A percentile compares a stretch with the other conserved stretches of the same genome.
Evolutionary conservation across 768 basidiomycete species (phyloP).

Genomic region (Suillus lakei): DNA sequence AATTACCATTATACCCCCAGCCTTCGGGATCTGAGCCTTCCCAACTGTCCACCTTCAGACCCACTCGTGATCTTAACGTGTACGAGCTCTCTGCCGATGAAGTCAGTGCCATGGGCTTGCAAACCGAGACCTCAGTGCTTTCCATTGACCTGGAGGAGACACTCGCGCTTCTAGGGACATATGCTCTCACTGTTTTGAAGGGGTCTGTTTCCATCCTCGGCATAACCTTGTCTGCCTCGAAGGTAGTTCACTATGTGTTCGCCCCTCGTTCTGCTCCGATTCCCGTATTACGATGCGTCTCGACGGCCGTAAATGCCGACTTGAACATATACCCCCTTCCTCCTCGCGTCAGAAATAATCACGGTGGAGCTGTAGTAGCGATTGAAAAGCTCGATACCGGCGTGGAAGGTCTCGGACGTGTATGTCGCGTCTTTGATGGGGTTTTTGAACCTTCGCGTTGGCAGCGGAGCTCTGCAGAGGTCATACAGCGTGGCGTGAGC

Average conservation of each 20-base stretch:
- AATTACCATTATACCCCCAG: background rate
- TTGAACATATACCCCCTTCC: slow-evolving; percentile 4
- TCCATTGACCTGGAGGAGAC: background rate
- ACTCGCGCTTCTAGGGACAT: slow-evolving; percentile 72
- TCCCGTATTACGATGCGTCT: slow-evolving; percentile 50
- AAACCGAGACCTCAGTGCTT: background rate
- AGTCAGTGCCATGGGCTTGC: background rate
- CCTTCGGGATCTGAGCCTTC: background rate
- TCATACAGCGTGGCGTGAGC: slow-evolving; percentile 27
- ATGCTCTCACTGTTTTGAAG: slow-evolving; percentile 61
- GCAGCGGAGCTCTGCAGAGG: slow-evolving; percentile 36
- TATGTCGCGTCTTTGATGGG: slow-evolving; percentile 66
- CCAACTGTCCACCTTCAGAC: background rate
- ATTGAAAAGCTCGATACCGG: slow-evolving; percentile 63
- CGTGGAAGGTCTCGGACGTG: slow-evolving; percentile 66
- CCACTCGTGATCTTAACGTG: background rate
- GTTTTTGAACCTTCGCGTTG: slow-evolving; percentile 60
- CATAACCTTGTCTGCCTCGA: slow-evolving; percentile 48
- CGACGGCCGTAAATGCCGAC: slow-evolving; percentile 16
- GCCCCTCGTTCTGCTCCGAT: slow-evolving; percentile 83
- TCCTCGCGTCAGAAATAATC: slow-evolving; percentile 20
- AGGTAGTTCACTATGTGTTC: slow-evolving; percentile 56
- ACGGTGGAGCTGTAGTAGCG: slow-evolving; percentile 48
- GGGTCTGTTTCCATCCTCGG: slow-evolving; percentile 68
- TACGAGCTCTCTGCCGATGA: background rate